Evolutionary conservation across 2,329 filamentous ascomycete genomes (phyloP), one percentile per base, ranked within the genome.

Genomic region (Botrytis galanthina): DNA sequence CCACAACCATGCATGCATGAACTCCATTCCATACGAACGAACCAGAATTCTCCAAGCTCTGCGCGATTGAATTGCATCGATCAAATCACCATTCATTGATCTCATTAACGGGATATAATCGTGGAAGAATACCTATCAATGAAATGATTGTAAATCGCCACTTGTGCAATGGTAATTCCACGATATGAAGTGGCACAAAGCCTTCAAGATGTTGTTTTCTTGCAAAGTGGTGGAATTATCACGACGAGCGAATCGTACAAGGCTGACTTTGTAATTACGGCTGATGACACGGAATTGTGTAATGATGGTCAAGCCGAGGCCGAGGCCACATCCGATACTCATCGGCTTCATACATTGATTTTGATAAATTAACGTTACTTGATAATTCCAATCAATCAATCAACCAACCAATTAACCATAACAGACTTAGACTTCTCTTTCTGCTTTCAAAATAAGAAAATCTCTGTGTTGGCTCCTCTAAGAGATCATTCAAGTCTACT

Each of bases 211-310:
- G 2, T n/a, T n/a, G n/a, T 48, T 7, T 51, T 26, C 16, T 51
- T 0, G 12, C 48, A n/a, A 54, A 54, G 74, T 73, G 75, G 60
- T 66, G 29, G 29, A 72, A 32, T 10, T 59, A 72, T 60, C 60
- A 51, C 67, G 75, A 77, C 73, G 64, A 73, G 74, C 77, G 78
- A 80, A 79, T 79, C 39, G 76, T 76, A 66, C 75, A 74, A 78
- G 74, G 73, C 75, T 76, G 69, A 54, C 48, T 14, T n/a, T 54
- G 3, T 51, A 51, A 60, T 68, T 51, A 75, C 75, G 75, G 77
- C 74, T 80, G 77, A 76, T 78, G 75, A 39, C 48, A 72, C 66
- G 29, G n/a, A 46, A 67, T 44, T 39, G 7, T 46, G 20, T 29
- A 22, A 1, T 42, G 37, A 35, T 14, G 1, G 39, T 63, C 46